phyloP scores from a whole-genome alignment of 2,329 filamentous ascomycete species.

The Teratosphaeria zuluensis region DNA sequence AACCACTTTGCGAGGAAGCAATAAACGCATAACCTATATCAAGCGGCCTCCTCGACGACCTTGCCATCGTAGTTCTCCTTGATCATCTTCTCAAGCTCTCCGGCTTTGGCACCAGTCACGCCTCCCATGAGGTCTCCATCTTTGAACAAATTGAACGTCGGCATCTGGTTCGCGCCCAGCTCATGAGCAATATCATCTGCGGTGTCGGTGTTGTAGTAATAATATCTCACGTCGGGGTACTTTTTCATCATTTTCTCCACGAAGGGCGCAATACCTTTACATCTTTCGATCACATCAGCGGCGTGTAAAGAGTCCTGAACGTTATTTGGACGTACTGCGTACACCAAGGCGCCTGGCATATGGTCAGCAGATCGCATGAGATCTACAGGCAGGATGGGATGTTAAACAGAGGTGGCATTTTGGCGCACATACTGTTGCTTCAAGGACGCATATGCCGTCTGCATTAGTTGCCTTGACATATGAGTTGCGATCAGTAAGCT shows the following conservation, averaged over 20 bases:
- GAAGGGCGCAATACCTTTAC: slow-evolving; percentile 25
- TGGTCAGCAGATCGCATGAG: background rate
- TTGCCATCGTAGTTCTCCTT: slow-evolving; percentile 20
- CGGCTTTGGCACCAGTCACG: slow-evolving; percentile 22
- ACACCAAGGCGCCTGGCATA: slow-evolving; percentile 2
- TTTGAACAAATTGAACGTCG: slow-evolving; percentile 25
- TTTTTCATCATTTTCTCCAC: slow-evolving; percentile 22
- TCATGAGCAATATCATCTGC: slow-evolving; percentile 23
- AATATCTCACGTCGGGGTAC: slow-evolving; percentile 23
- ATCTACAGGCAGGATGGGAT: background rate
- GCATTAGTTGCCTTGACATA: slow-evolving; percentile 24
- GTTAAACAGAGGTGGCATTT: background rate
- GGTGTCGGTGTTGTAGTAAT: slow-evolving; percentile 22
- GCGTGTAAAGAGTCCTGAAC: background rate
- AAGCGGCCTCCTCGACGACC: slow-evolving; percentile 9
- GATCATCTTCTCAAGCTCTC: slow-evolving; percentile 20
- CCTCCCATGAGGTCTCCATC: slow-evolving; percentile 22
- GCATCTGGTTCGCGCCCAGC: slow-evolving; percentile 22
- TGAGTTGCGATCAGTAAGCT: slow-evolving; percentile 18
- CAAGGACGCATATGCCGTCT: slow-evolving; percentile 20
- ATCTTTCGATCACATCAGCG: slow-evolving; percentile 7
- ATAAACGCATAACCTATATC: background rate
- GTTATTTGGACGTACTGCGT: background rate
- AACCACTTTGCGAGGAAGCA: background rate
- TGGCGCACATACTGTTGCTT: slow-evolving; percentile 14